These are phyloP conservation scores for Euphorbia corollata DNA, from an alignment of 441 rosid species.

Conservation along the genomic window DNA sequence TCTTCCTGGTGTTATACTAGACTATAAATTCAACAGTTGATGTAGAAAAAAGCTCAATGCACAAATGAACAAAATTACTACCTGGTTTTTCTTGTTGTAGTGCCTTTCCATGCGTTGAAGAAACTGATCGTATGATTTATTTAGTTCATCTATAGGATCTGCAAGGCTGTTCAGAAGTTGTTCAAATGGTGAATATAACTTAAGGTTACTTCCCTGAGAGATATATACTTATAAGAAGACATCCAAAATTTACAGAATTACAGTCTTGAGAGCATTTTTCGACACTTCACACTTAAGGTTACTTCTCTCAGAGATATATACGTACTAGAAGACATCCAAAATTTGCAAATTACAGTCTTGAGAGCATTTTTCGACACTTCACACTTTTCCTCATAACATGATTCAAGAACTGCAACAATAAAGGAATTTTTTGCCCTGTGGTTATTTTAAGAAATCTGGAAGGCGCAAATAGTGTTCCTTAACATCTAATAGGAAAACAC, in stretches of 20 bases:
- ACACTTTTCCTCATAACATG: background rate
- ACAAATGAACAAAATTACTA: constrained; percentile 22
- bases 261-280: background rate
- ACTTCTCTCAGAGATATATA: no score
- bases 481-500: background rate
- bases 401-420: background rate
- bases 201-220: no score
- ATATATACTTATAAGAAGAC: no score
- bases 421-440: background rate
- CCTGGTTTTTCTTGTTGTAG: constrained; percentile 59
- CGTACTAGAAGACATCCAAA: background rate
- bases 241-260: background rate
- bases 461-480: background rate
- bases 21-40: constrained; percentile 14
- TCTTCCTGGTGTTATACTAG: constrained; percentile 25
- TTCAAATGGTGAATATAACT: constrained; percentile 16
- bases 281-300: background rate
- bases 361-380: background rate
- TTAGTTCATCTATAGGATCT: constrained; percentile 75
- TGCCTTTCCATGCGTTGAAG: constrained; percentile 64
- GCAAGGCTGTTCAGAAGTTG: constrained; percentile 54
- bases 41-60: constrained; percentile 17
- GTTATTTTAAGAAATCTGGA: background rate
- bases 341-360: background rate
- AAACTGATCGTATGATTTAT: constrained; percentile 77